Evolutionary conservation across 75 land plant species (phyloP).

Genomic region (Sequoiadendron giganteum): DNA sequence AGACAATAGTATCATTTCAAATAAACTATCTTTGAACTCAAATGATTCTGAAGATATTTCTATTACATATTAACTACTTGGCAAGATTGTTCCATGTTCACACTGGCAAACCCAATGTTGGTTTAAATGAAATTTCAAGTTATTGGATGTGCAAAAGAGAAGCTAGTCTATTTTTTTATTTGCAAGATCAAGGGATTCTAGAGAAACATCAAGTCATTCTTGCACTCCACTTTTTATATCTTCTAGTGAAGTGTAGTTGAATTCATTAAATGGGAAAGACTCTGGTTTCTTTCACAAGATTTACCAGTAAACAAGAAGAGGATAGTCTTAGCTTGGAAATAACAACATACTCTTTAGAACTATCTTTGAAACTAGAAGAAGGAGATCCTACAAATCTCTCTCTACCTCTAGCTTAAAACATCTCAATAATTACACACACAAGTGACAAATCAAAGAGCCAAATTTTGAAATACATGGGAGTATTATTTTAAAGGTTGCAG

Average conservation of each 20-base stretch:
- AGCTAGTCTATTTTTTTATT: conserved; percentile 79
- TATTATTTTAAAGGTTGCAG: no score
- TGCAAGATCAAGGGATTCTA: conserved; percentile 66
- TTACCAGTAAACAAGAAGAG: neutral
- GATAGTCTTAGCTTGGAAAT: neutral
- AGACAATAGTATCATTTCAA: conserved; percentile 62
- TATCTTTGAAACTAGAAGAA: neutral
- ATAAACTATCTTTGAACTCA: conserved; percentile 61
- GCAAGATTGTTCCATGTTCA: conserved; percentile 31
- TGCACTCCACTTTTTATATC: neutral
- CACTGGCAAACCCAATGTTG: conserved; percentile 19
- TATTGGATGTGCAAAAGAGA: conserved; percentile 38
- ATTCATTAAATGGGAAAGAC: neutral
- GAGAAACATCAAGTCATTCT: conserved; percentile 11
- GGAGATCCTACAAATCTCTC: no score
- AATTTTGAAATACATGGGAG: no score
- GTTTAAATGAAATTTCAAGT: conserved; percentile 14
- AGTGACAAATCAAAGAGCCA: no score
- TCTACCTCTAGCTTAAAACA: no score
- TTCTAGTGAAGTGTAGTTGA: neutral
- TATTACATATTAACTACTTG: conserved; percentile 30
- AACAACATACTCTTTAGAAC: neutral
- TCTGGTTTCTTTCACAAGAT: neutral
- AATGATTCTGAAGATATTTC: conserved; percentile 45
- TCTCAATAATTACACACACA: no score